A percentile compares a stretch with the other conserved stretches of the same genome.
Evolutionary conservation across 495 filamentous ascomycete species (phyloP).

Genomic region (Aspergillus saccharolyticus): DNA sequence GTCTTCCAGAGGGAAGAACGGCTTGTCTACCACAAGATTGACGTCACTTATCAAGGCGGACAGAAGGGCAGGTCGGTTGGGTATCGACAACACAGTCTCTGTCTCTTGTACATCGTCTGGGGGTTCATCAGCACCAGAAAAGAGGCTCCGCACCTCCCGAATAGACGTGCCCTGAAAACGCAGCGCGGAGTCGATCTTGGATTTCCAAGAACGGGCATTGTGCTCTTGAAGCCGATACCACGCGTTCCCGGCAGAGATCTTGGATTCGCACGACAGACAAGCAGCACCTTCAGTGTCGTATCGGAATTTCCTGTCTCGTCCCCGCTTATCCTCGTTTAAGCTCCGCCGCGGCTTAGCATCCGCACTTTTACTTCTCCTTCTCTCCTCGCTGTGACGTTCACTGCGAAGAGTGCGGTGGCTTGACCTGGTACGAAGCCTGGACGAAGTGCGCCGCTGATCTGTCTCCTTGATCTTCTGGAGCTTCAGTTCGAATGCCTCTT

Average conservation of each 20-base stretch:
- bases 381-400: constrained; percentile 40
- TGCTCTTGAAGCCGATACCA: constrained; percentile 67
- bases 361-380: constrained; percentile 50
- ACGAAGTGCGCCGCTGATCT: constrained; percentile 47
- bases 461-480: constrained; percentile 73
- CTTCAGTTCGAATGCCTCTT: constrained; percentile 86
- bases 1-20: constrained; percentile 77
- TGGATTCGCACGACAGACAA: constrained; percentile 61
- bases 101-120: constrained; percentile 74
- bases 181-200: constrained; percentile 75
- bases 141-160: constrained; percentile 71
- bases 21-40: constrained; percentile 83
- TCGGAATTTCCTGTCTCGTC: constrained; percentile 49
- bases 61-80: constrained; percentile 81
- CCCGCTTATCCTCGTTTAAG: constrained; percentile 20
- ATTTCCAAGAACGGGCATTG: constrained; percentile 90
- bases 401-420: constrained; percentile 43
- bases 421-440: constrained; percentile 49
- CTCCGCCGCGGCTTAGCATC: constrained; percentile 38
- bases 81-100: constrained; percentile 82
- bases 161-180: constrained; percentile 64
- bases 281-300: constrained; percentile 77
- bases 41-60: constrained; percentile 76
- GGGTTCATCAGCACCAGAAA: constrained; percentile 78
- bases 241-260: constrained; percentile 68